A percentile compares a stretch with the other conserved stretches of the same genome.
Evolutionary conservation across 2,329 filamentous ascomycete species (phyloP).

Genomic region (Colletotrichum orchidophilum): DNA sequence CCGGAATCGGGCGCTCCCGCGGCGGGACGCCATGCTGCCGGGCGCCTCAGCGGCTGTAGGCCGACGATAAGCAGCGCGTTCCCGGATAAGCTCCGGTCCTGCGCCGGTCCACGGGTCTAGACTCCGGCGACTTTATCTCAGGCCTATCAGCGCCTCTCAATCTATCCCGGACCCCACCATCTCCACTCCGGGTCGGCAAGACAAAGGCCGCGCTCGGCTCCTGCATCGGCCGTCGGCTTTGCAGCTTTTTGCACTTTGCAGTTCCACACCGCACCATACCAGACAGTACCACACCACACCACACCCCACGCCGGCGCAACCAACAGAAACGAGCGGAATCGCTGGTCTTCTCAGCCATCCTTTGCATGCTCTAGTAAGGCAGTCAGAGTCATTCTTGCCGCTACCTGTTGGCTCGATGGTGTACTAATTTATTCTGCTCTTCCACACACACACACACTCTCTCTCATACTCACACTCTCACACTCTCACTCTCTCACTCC

Average conservation of each 20-base stretch:
- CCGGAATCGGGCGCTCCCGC: slow-evolving; percentile 24
- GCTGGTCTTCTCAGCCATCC: neutral
- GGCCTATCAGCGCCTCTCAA: neutral
- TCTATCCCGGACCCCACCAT: neutral
- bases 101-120: slow-evolving; percentile 20
- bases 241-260: neutral
- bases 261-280: neutral
- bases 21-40: slow-evolving; percentile 13
- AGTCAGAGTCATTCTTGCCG: neutral
- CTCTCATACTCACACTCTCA: neutral
- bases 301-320: neutral
- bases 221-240: neutral
- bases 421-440: neutral
- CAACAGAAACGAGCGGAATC: neutral
- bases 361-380: neutral
- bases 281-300: neutral
- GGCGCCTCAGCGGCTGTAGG: neutral
- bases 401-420: neutral
- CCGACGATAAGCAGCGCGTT: slow-evolving; percentile 18
- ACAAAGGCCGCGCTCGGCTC: slow-evolving; percentile 29
- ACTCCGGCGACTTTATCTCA: slow-evolving; percentile 12
- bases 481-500: neutral
- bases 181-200: slow-evolving; percentile 18
- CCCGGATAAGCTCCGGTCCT: slow-evolving; percentile 13
- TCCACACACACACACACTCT: neutral